Evolutionary conservation across 23 red algal species (phyloP).

Genomic region (Gracilaria gracilis): DNA sequence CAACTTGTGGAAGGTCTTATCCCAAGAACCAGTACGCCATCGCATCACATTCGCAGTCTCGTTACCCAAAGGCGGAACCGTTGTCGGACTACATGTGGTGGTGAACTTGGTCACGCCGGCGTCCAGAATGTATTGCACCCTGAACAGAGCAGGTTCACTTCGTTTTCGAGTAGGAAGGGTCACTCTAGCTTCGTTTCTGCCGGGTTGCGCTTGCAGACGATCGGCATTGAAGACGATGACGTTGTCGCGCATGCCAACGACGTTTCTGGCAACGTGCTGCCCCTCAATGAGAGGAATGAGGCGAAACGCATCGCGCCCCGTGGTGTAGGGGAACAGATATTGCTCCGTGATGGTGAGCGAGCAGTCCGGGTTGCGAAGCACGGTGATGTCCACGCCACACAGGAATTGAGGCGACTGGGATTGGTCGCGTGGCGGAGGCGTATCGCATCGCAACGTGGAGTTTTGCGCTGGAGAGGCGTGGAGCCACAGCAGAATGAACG

Average conservation of each 20-base stretch:
- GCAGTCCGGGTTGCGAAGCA: conserved; percentile 30
- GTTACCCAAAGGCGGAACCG: too few relatives aligned
- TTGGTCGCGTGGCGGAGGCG: not conserved
- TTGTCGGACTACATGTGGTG: not conserved
- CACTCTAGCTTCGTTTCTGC: conserved; percentile 21
- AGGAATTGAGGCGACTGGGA: too few relatives aligned
- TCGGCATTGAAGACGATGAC: not conserved
- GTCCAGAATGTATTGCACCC: conserved; percentile 16
- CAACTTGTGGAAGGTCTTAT: too few relatives aligned
- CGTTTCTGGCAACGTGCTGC: conserved; percentile 16
- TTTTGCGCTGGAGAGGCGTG: not conserved
- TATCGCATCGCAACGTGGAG: conserved; percentile 18
- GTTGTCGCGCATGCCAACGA: not conserved
- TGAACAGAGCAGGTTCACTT: too few relatives aligned
- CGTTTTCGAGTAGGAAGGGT: conserved; percentile 2
- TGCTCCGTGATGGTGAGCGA: conserved; percentile 3
- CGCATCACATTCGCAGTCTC: too few relatives aligned
- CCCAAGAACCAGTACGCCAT: too few relatives aligned
- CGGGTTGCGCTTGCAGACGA: not conserved
- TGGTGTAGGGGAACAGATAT: too few relatives aligned
- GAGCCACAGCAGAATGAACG: not conserved
- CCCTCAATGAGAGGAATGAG: conserved; percentile 23
- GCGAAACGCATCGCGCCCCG: conserved; percentile 8
- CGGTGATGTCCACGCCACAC: conserved; percentile 38
- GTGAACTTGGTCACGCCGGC: conserved; percentile 27